Conservation (phyloP, 2,329 filamentous ascomycete species). For the Botrytis sinoallii region DNA sequence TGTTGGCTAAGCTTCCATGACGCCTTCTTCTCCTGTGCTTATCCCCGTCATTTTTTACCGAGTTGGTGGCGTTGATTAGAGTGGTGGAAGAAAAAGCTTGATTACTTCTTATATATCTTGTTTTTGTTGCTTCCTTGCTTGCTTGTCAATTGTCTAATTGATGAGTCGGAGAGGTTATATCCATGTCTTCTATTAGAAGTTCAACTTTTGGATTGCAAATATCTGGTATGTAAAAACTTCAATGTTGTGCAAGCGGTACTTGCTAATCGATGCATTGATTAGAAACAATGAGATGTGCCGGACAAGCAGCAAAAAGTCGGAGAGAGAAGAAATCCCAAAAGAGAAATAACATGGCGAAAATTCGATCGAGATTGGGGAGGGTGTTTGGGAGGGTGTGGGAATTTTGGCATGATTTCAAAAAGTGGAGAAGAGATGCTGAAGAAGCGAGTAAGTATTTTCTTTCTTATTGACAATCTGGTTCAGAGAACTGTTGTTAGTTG, state of each 20-base stretch:
- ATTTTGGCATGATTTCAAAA: background rate
- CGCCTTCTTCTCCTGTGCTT: background rate
- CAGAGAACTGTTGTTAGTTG: background rate
- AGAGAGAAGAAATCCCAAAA: background rate
- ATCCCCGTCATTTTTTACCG: background rate
- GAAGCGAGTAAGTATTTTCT: background rate
- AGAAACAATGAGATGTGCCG: background rate
- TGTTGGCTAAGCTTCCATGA: background rate
- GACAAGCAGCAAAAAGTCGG: background rate
- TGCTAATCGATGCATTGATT: rapidly evolving
- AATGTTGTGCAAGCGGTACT: no score
- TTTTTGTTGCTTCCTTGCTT: background rate
- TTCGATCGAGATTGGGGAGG: background rate
- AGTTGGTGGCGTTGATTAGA: background rate
- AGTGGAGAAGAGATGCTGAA: background rate
- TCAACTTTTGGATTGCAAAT: background rate
- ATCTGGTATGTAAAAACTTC: background rate
- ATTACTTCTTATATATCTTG: background rate
- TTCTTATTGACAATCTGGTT: background rate
- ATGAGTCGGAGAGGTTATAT: background rate
- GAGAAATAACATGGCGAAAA: background rate
- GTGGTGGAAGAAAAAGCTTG: background rate
- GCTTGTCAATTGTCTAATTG: background rate
- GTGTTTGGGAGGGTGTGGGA: background rate
- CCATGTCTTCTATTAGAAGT: background rate